Conservation (phyloP, 2,329 filamentous ascomycete species). For the Niveomyces coronatus region DNA sequence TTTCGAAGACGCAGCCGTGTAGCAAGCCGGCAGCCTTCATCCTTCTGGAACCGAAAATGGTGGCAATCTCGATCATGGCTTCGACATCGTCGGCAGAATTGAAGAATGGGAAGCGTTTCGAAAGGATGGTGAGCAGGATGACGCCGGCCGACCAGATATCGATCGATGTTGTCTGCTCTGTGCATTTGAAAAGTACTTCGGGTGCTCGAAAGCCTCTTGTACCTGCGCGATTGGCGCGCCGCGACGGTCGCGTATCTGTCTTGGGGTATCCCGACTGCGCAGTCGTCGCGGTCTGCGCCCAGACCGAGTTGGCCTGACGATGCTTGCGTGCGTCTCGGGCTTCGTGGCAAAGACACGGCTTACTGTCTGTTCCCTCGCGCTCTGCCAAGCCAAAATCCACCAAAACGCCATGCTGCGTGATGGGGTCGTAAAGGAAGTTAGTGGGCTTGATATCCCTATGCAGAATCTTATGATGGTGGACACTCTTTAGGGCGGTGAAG, state of each 20-base stretch:
- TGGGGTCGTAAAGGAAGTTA: constrained; percentile 88
- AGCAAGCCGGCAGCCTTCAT: constrained; percentile 77
- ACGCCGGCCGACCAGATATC: constrained; percentile 97
- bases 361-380: constrained; percentile 63
- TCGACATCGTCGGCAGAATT: constrained; percentile 98
- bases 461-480: constrained; percentile 76
- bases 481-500: constrained; percentile 72
- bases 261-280: constrained; percentile 69
- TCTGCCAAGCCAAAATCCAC: constrained; percentile 99
- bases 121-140: constrained; percentile 91
- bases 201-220: constrained; percentile 93
- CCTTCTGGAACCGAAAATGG: constrained; percentile 75
- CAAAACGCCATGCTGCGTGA: constrained; percentile 71
- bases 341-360: constrained; percentile 74
- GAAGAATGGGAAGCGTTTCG: constrained; percentile 92
- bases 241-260: constrained; percentile 75
- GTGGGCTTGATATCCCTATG: constrained; percentile 97
- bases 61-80: constrained; percentile 93
- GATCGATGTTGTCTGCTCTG: constrained; percentile 84
- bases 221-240: constrained; percentile 86
- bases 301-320: constrained; percentile 46
- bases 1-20: constrained; percentile 88
- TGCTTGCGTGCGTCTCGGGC: constrained; percentile 49
- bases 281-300: constrained; percentile 38
- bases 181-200: constrained; percentile 95